phyloP scores from a whole-genome alignment of 257 asterid species.

The Phtheirospermum japonicum region DNA sequence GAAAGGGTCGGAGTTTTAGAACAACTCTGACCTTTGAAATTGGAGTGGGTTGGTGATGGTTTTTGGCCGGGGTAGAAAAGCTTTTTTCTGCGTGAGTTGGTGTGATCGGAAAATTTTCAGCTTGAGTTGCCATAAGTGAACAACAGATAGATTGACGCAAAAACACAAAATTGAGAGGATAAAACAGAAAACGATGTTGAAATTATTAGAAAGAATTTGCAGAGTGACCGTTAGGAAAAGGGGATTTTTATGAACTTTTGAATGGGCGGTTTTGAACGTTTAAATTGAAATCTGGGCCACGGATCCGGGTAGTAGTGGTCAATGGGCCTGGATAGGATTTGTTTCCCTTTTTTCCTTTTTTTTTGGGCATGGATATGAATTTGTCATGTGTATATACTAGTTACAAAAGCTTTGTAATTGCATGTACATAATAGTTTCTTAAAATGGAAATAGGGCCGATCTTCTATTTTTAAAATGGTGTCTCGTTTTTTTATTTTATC shows the following conservation, averaged over 20 bases:
- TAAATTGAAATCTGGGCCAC: conserved; percentile 3
- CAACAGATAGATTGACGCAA: neutral
- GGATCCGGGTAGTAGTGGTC: neutral
- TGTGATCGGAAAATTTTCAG: conserved; percentile 22
- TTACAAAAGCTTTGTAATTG: no score
- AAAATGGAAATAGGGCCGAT: no score
- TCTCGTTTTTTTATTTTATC: no score
- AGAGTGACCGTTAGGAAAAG: conserved; percentile 25
- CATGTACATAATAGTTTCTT: no score
- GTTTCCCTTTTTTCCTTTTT: no score
- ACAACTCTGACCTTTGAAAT: conserved; percentile 68
- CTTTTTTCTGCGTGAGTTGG: conserved; percentile 29
- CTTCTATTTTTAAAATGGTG: no score
- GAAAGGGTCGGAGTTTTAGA: conserved; percentile 75
- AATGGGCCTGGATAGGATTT: conserved; percentile 8
- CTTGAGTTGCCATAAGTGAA: conserved; percentile 32
- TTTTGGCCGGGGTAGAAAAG: conserved; percentile 42
- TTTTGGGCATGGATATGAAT: no score
- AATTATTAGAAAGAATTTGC: no score
- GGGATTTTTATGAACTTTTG: neutral
- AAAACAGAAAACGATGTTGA: neutral
- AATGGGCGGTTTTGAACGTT: neutral
- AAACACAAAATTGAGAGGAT: neutral
- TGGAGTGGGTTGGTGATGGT: conserved; percentile 30
- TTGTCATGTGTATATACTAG: no score